Evolutionary conservation across 148 eudicot species (phyloP).

Genomic region (Polygonum aviculare): DNA sequence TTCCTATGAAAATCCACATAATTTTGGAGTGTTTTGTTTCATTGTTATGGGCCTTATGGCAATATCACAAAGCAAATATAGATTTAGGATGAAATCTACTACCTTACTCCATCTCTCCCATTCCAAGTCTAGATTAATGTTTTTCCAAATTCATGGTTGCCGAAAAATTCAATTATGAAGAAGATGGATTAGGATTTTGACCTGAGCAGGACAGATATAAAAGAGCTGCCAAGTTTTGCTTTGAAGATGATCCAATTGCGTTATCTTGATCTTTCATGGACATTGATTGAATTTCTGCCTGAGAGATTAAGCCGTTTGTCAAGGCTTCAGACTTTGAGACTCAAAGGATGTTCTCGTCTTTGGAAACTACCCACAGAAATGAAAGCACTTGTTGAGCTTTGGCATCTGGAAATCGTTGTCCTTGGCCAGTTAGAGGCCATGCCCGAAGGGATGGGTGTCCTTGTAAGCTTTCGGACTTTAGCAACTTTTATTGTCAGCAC

Average conservation of each 20-base stretch:
- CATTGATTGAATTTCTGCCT: background rate
- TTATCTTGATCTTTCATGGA: background rate
- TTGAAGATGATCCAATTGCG: background rate
- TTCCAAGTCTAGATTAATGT: too few relatives aligned
- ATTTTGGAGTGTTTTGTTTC: too few relatives aligned
- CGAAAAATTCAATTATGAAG: too few relatives aligned
- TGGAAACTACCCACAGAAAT: background rate
- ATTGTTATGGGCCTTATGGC: too few relatives aligned
- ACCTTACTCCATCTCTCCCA: too few relatives aligned
- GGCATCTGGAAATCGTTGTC: background rate
- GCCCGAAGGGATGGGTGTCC: background rate
- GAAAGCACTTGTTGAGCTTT: background rate
- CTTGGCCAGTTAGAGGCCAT: background rate
- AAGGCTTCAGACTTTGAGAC: background rate
- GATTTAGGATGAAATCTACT: too few relatives aligned
- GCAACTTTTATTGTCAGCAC: background rate
- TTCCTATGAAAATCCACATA: too few relatives aligned
- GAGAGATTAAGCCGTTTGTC: background rate
- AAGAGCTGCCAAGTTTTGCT: slow-evolving; percentile 1
- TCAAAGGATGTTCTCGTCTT: background rate
- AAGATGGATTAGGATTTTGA: background rate
- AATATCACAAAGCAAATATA: too few relatives aligned
- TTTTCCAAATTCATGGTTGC: too few relatives aligned
- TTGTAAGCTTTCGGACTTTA: background rate
- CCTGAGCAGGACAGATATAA: background rate